Conservation (phyloP, 169 alveolate species). For the Cryptosporidium bovis region DNA sequence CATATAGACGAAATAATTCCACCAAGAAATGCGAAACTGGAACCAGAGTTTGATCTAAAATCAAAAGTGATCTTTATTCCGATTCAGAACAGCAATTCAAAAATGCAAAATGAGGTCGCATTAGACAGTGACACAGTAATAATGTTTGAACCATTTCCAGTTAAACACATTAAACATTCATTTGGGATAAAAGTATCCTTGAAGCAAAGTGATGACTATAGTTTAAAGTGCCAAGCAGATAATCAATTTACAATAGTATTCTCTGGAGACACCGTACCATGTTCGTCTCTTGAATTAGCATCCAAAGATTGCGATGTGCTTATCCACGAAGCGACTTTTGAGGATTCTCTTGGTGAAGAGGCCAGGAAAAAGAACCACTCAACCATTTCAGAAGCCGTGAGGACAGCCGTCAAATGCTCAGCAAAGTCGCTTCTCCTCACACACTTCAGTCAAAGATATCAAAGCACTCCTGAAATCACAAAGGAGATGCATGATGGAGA, state of each 20-base stretch:
- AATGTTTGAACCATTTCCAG: conserved; percentile 64
- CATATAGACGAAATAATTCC: conserved; percentile 4
- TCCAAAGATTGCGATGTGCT: conserved; percentile 86
- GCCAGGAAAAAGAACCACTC: conserved; percentile 87
- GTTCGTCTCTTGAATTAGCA: conserved; percentile 82
- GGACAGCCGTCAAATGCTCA: conserved; percentile 78
- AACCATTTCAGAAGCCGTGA: conserved; percentile 83
- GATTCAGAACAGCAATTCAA: too few species aligned
- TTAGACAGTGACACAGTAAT: neutral
- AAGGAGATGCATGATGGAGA: too few species aligned
- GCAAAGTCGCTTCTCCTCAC: conserved; percentile 85
- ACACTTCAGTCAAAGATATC: conserved; percentile 91
- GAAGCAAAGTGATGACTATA: conserved; percentile 79
- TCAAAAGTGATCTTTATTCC: too few species aligned
- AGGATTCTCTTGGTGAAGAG: conserved; percentile 80
- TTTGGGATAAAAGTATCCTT: conserved; percentile 84
- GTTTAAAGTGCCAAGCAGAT: neutral
- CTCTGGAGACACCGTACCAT: conserved; percentile 93
- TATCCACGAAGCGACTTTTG: conserved; percentile 93
- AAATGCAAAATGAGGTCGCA: too few species aligned
- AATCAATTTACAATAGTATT: conserved; percentile 81
- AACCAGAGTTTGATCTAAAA: neutral
- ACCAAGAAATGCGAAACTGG: neutral
- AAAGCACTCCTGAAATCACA: conserved; percentile 75
- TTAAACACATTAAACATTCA: conserved; percentile 76